phyloP scores from a whole-genome alignment of 1,139 yeast genomes.

The Casaregolazyma suthepensis region DNA sequence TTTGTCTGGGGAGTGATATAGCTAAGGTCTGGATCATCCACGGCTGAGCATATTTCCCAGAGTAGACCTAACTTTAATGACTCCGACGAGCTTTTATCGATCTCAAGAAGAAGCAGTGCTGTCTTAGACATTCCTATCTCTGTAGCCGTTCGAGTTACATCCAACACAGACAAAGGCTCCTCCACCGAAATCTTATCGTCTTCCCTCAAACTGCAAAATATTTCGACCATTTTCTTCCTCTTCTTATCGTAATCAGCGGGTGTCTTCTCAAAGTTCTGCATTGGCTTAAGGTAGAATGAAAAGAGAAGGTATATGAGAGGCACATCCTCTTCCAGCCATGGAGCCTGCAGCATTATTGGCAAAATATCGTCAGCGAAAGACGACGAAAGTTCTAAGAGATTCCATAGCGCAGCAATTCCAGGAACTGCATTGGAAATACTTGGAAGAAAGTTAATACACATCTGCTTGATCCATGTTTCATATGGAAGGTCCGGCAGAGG shows the following conservation, averaged over 20 bases:
- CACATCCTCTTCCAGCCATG: neutral
- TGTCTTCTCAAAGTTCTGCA: neutral
- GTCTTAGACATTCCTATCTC: conserved; percentile 13
- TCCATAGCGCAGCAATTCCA: neutral
- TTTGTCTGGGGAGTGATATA: conserved; percentile 59
- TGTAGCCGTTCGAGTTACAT: conserved; percentile 12
- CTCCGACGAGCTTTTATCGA: conserved; percentile 19
- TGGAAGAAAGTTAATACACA: conserved; percentile 5
- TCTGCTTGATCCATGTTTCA: conserved; percentile 4
- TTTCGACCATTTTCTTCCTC: neutral
- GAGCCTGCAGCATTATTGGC: conserved; percentile 4
- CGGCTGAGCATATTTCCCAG: conserved; percentile 39
- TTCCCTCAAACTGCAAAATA: conserved; percentile 4
- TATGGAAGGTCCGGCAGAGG: conserved; percentile 5
- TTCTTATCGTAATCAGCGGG: conserved; percentile 4
- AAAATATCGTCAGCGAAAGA: neutral
- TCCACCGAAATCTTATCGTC: neutral
- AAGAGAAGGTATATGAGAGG: neutral
- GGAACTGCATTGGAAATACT: neutral
- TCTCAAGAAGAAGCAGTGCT: conserved; percentile 20
- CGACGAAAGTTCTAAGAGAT: neutral
- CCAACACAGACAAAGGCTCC: neutral
- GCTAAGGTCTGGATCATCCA: conserved; percentile 53
- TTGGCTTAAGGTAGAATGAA: neutral
- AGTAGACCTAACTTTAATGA: conserved; percentile 5